Conservation (phyloP, 2,329 filamentous ascomycete species). For the Colletotrichum echinochloae region DNA sequence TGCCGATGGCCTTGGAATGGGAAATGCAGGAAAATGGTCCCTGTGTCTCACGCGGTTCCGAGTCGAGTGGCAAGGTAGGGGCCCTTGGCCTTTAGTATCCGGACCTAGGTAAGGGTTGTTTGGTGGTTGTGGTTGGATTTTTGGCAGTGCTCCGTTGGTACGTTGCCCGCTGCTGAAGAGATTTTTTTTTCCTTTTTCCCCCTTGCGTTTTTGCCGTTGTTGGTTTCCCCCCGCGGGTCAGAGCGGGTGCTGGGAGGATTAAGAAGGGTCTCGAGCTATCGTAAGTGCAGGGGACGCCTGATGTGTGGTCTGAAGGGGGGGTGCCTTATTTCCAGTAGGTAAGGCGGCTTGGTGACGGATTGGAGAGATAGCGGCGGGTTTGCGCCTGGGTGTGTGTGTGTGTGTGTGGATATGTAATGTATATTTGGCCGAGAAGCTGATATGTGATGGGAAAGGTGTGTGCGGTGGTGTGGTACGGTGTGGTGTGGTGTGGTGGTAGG, state of each 20-base stretch:
- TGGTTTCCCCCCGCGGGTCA: slow-evolving; percentile 29
- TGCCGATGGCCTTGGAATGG: slow-evolving; percentile 37
- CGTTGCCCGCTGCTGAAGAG: slow-evolving; percentile 32
- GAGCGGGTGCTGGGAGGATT: slow-evolving; percentile 39
- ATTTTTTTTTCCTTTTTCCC: slow-evolving; percentile 17
- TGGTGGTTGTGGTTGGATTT: background rate
- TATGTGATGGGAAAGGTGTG: slow-evolving; percentile 32
- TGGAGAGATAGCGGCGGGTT: slow-evolving; percentile 40
- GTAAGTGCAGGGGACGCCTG: slow-evolving; percentile 38
- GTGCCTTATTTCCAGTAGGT: slow-evolving; percentile 35
- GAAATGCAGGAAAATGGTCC: slow-evolving; percentile 38
- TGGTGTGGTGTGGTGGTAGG: slow-evolving; percentile 1
- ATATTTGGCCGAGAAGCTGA: slow-evolving; percentile 42
- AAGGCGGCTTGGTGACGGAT: slow-evolving; percentile 39
- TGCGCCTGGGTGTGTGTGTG: slow-evolving; percentile 22
- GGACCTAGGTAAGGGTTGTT: background rate
- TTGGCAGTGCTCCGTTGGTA: background rate
- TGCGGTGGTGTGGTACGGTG: background rate
- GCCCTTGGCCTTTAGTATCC: slow-evolving; percentile 16
- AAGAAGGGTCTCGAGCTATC: slow-evolving; percentile 38
- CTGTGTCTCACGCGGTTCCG: slow-evolving; percentile 35
- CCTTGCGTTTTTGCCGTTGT: slow-evolving; percentile 3
- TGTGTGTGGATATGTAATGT: slow-evolving; percentile 21
- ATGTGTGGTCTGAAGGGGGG: slow-evolving; percentile 21
- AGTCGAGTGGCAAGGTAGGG: slow-evolving; percentile 31